These are phyloP conservation scores for Nicotiana otophora DNA, from an alignment of 257 asterid genomes.

Conservation along the genomic window DNA sequence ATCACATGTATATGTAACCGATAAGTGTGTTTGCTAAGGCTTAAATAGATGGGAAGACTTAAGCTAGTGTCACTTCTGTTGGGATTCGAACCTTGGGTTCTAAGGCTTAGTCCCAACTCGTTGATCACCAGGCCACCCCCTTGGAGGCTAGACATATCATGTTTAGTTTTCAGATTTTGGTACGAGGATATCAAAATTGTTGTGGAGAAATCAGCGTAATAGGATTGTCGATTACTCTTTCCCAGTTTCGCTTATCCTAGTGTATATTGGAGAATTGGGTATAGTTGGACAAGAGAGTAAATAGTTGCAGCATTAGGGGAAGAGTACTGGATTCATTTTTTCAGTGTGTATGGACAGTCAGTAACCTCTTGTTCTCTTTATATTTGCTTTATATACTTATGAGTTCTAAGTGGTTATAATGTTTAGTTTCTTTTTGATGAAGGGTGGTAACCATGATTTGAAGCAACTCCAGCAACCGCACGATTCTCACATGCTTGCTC, in stretches of 20 bases:
- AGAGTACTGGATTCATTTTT: not conserved
- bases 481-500: constrained; percentile 69
- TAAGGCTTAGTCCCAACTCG: not conserved
- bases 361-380: not conserved
- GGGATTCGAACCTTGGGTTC: not conserved
- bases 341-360: not conserved
- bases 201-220: not conserved
- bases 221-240: not conserved
- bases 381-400: not conserved
- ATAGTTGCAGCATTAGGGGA: not conserved
- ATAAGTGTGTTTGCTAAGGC: not conserved
- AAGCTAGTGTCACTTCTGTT: not conserved
- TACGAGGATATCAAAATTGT: not conserved
- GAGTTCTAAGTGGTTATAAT: constrained; percentile 8
- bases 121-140: not conserved
- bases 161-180: not conserved
- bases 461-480: constrained; percentile 81
- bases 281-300: not conserved
- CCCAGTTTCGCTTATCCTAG: not conserved
- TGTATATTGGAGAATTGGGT: not conserved
- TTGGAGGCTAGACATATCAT: not conserved
- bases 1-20: not conserved
- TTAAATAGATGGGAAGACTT: not conserved
- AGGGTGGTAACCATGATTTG: constrained; percentile 62
- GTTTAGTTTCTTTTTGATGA: constrained; percentile 9